Evolutionary conservation across 2,329 filamentous ascomycete species (phyloP).

Genomic region (Rhynchosporium agropyri): DNA sequence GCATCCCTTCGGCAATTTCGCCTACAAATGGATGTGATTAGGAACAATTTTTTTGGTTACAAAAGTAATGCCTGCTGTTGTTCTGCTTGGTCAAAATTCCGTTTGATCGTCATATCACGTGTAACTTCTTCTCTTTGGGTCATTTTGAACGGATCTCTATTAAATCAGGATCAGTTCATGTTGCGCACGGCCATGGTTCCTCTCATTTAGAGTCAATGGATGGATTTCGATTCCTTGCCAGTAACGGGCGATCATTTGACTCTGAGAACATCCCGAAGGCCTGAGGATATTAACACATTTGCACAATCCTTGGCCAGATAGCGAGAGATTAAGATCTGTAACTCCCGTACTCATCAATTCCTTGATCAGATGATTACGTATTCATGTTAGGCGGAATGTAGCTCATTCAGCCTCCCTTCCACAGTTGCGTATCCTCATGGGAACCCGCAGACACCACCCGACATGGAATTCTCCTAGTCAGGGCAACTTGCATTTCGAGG

Average conservation of each 20-base stretch:
- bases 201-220: background rate
- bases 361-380: constrained; percentile 1
- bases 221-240: background rate
- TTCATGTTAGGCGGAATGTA: background rate
- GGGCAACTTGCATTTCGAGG: constrained; percentile 15
- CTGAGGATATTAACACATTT: background rate
- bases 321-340: constrained; percentile 1
- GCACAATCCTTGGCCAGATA: constrained; percentile 1
- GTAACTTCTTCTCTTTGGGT: background rate
- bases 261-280: background rate
- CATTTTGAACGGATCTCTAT: background rate
- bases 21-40: constrained; percentile 10
- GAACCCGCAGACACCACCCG: constrained; percentile 6
- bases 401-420: background rate
- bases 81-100: background rate
- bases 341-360: background rate
- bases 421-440: background rate
- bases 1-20: constrained; percentile 12
- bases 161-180: background rate
- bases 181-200: background rate
- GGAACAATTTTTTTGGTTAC: constrained; percentile 11
- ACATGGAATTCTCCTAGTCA: constrained; percentile 5
- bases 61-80: background rate
- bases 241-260: constrained; percentile 7
- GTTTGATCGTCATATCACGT: background rate